Evolutionary conservation across 306 rosid species (phyloP).

Genomic region (Oxytropis ochrocephala): DNA sequence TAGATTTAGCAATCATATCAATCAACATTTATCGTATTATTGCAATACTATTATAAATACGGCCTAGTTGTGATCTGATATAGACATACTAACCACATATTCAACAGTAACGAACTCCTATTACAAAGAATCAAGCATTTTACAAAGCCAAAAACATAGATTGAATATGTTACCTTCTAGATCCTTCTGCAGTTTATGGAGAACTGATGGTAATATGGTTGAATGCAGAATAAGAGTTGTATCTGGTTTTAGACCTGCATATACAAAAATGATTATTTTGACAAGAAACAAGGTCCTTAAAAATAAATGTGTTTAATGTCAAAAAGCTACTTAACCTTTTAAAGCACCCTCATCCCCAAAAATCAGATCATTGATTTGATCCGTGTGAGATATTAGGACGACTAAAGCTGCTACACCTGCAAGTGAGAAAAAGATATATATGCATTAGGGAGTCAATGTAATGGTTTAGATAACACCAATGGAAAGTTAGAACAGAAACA

Average conservation of each 20-base stretch:
- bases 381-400: conserved; percentile 40
- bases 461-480: not conserved
- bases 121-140: conserved; percentile 15
- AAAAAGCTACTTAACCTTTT: conserved; percentile 43
- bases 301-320: conserved; percentile 4
- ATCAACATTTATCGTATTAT: too few species aligned
- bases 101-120: not conserved
- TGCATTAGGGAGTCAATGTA: conserved; percentile 5
- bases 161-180: conserved; percentile 46
- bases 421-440: conserved; percentile 21
- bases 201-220: conserved; percentile 37
- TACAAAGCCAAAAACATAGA: conserved; percentile 16
- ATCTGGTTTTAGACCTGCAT: conserved; percentile 63
- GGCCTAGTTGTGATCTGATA: too few species aligned
- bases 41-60: too few species aligned
- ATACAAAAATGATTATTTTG: conserved; percentile 14
- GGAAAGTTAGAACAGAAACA: not conserved
- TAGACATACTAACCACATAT: too few species aligned
- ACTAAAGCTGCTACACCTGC: conserved; percentile 73
- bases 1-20: too few species aligned
- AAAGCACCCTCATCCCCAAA: conserved; percentile 43
- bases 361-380: conserved; percentile 43
- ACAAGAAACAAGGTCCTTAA: conserved; percentile 22
- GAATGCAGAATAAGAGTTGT: conserved; percentile 54
- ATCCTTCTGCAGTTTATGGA: conserved; percentile 44